Conservation (phyloP, 1,139 yeast species). For the Blastobotrys illinoisensis region DNA sequence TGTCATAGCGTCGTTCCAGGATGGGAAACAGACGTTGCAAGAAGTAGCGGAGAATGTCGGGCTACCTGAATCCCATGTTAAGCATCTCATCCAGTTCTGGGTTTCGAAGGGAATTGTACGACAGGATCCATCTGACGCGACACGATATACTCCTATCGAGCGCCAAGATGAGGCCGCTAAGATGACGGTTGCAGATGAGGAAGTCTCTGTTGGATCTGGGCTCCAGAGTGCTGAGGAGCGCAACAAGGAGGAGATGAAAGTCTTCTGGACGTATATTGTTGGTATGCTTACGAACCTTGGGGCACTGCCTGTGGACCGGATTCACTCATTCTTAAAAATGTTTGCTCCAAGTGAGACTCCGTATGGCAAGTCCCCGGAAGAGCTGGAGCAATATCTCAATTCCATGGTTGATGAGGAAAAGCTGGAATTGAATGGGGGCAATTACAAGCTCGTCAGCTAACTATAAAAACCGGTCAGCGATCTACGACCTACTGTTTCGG, state of each 20-base stretch:
- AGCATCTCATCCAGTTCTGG: conserved; percentile 44
- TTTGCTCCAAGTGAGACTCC: conserved; percentile 50
- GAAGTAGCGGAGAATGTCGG: conserved; percentile 19
- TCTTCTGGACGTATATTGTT: conserved; percentile 45
- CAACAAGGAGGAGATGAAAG: conserved; percentile 35
- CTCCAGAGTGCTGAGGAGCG: conserved; percentile 28
- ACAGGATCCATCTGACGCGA: conserved; percentile 28
- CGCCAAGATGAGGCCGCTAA: conserved; percentile 7
- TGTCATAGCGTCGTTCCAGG: conserved; percentile 52
- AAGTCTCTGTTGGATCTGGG: conserved; percentile 15
- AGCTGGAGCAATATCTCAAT: conserved; percentile 38
- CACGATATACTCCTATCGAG: background rate
- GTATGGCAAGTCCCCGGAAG: conserved; percentile 38
- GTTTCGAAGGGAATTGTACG: conserved; percentile 44
- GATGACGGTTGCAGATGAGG: conserved; percentile 13
- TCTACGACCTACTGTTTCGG: background rate
- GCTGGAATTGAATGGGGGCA: conserved; percentile 29
- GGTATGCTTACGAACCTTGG: conserved; percentile 57
- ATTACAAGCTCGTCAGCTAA: conserved; percentile 26
- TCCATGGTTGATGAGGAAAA: conserved; percentile 43
- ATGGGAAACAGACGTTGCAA: conserved; percentile 21
- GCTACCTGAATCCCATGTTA: conserved; percentile 25
- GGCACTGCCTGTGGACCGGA: conserved; percentile 42
- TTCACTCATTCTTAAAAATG: conserved; percentile 49
- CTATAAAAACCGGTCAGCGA: conserved; percentile 1